Evolutionary conservation across 495 filamentous ascomycete genomes (phyloP).

Genomic region (Aspergillus carlsbadensis): DNA sequence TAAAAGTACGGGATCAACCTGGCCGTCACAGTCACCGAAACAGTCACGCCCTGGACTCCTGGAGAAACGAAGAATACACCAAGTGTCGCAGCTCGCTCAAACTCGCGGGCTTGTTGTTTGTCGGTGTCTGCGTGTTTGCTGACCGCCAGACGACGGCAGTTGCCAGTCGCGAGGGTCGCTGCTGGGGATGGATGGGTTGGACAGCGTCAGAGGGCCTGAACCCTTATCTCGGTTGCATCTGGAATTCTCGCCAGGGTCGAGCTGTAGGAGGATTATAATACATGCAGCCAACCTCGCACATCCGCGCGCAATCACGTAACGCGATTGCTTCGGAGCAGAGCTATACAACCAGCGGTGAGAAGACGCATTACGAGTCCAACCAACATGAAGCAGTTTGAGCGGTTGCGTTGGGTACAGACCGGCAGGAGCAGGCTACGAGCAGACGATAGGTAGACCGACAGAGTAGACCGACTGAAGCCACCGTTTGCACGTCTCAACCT

Average conservation of each 20-base stretch:
- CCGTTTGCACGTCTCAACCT: too few species aligned
- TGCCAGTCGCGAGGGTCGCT: too few species aligned
- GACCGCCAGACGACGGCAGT: not conserved
- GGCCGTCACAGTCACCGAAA: not conserved
- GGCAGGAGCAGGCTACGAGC: too few species aligned
- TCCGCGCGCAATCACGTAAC: not conserved
- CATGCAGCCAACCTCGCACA: slow-evolving; percentile 1
- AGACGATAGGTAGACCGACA: not conserved
- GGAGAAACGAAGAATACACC: too few species aligned
- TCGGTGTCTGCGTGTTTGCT: not conserved
- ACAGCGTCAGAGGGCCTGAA: not conserved
- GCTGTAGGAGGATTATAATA: not conserved
- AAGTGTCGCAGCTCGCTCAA: not conserved
- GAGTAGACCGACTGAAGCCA: too few species aligned
- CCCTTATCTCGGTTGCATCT: slow-evolving; percentile 4
- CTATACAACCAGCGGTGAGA: not conserved
- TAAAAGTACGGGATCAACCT: not conserved
- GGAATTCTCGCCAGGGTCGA: not conserved
- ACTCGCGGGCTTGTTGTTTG: not conserved
- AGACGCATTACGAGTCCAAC: not conserved
- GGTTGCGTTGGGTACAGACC: not conserved
- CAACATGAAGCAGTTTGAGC: not conserved
- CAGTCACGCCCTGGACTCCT: too few species aligned
- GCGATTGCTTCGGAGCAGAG: not conserved
- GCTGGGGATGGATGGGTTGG: too few species aligned